Base-by-base conservation (phyloP, 805 yeast species). In the Monosporozyma servazzii region DNA sequence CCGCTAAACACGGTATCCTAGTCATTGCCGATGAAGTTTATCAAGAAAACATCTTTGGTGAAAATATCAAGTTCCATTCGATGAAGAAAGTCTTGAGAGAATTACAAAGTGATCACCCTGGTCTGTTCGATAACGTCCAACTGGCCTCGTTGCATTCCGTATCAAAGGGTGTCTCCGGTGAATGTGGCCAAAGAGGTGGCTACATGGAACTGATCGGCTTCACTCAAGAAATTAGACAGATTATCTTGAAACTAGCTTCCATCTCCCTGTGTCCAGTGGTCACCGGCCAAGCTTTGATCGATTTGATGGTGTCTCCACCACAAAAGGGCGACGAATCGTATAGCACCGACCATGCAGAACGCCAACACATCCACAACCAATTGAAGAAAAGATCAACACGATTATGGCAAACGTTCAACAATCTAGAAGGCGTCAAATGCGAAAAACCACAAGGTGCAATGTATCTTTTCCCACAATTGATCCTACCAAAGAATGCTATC, bases 181-280 rank as follows among this genome's bases (percentile, higher is more conserved):
- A 93, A 71, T 93, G 99, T 77, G 99, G 99, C 54, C 99, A 93
- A 74, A 82, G 99, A 71, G 99, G 98, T 61, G 99, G 99, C 5
- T 93, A 90, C 74, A 86, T 93, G 93, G 99, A 93, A 70, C 71
- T 90, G 7, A 78, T 84, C 10, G 96, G 96, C 1, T 86, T 93
- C 70, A 72, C 77, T 13, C 75, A 74, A 3, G 89, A 84, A 45
- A 83, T 90, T 17, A 71, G 75, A 59, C 86, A 80, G 30, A 77
- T 86, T 51, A 75, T 93, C 49, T 75, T 85, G 68, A 93, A 93
- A 71, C 73, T 95, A 59, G 95, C 96, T 17, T 86, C 95, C 11
- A 89, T 93, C 58, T 84, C 93, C 30, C 75, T 93, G 51, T 93
- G 99, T 68, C 91, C 98, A 0, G 96, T 88, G 1, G 96, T 91